phyloP scores from a whole-genome alignment of 179 eudicot species.

The Beta corolliflora region DNA sequence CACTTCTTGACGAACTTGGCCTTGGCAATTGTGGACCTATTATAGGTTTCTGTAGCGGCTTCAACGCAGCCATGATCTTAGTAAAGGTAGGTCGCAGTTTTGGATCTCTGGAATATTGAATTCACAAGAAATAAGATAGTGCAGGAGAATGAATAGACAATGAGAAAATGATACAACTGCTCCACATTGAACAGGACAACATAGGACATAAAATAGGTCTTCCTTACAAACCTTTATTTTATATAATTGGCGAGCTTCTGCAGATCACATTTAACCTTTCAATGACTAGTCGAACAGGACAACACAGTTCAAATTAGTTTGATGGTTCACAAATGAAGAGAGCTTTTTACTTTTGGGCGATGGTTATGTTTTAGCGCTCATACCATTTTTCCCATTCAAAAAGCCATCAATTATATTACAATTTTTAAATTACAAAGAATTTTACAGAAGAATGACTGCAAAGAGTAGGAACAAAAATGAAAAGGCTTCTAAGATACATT shows the following conservation, averaged over 20 bases:
- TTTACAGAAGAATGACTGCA: neutral
- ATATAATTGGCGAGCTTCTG: neutral
- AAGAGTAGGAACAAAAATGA: neutral
- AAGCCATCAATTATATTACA: too few relatives aligned
- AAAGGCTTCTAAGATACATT: neutral
- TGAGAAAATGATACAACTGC: neutral
- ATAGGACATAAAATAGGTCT: neutral
- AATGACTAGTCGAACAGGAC: neutral
- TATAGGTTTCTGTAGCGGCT: slow-evolving; percentile 77
- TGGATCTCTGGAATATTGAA: slow-evolving; percentile 62
- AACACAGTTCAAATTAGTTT: neutral
- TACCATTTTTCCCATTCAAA: neutral
- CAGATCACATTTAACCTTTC: neutral
- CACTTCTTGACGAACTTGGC: slow-evolving; percentile 38
- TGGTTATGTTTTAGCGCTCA: neutral
- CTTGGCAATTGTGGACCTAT: slow-evolving; percentile 51
- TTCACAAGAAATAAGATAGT: slow-evolving; percentile 17
- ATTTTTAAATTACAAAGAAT: neutral
- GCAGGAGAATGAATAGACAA: neutral
- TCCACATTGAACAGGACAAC: neutral
- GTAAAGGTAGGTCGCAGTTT: slow-evolving; percentile 82
- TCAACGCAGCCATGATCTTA: slow-evolving; percentile 90
- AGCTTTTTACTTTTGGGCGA: neutral
- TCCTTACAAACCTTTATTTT: neutral
- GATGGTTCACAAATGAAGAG: neutral